Conservation (phyloP, 2,329 filamentous ascomycete species). For the Didymella pinodella region DNA sequence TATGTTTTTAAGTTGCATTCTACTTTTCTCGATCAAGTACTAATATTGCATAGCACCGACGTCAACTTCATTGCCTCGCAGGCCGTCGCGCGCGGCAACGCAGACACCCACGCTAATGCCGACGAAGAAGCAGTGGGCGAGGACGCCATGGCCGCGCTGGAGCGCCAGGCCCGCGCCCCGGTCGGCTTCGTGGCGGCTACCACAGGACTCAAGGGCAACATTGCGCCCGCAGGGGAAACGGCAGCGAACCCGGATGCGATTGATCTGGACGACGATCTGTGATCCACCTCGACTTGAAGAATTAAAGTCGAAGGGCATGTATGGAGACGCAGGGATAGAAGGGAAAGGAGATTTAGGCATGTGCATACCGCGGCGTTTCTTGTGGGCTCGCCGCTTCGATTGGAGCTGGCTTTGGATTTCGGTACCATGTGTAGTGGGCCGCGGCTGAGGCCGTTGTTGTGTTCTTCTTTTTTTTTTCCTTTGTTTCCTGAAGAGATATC, state of each 20-base stretch:
- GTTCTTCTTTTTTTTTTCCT: background rate
- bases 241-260: constrained; percentile 85
- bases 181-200: constrained; percentile 90
- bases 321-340: background rate
- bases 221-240: constrained; percentile 54
- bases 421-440: background rate
- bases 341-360: background rate
- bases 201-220: constrained; percentile 72
- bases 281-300: background rate
- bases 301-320: background rate
- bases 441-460: background rate
- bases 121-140: constrained; percentile 62
- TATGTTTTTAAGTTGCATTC: constrained; percentile 50
- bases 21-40: background rate
- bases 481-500: background rate
- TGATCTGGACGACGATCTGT: constrained; percentile 68
- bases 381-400: background rate
- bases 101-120: constrained; percentile 45
- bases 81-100: constrained; percentile 81
- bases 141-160: constrained; percentile 89
- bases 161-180: constrained; percentile 86
- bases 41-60: constrained; percentile 71
- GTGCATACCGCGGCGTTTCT: background rate
- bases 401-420: background rate
- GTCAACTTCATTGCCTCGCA: constrained; percentile 98